A percentile compares a stretch with the other conserved stretches of the same genome.
These are phyloP conservation scores for Cyberlindnera samutprakarnensis DNA, from an alignment of 805 yeast species.

Conservation along the genomic window DNA sequence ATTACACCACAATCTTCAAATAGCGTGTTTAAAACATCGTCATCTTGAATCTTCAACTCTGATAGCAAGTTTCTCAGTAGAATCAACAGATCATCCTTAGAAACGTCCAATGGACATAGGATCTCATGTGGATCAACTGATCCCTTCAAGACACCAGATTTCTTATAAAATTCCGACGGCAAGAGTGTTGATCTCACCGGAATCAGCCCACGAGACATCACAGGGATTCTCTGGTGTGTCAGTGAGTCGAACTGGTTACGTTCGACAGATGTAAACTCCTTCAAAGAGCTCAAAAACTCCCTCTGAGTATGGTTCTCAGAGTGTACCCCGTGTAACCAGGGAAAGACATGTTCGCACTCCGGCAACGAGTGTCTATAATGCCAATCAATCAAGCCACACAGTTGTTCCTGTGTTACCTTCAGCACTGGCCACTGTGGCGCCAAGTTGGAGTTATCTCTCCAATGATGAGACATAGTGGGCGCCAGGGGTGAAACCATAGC, in stretches of 20 bases:
- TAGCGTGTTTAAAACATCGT: constrained; percentile 11
- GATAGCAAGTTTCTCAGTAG: constrained; percentile 15
- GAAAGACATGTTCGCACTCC: constrained; percentile 62
- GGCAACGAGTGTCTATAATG: constrained; percentile 40
- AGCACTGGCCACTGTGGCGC: constrained; percentile 13
- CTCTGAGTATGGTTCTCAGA: constrained; percentile 21
- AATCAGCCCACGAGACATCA: constrained; percentile 15
- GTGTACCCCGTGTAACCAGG: constrained; percentile 76
- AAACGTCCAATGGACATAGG: constrained; percentile 39
- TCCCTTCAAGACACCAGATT: constrained; percentile 44
- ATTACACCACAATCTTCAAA: constrained; percentile 23
- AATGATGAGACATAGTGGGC: constrained; percentile 14
- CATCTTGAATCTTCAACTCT: constrained; percentile 16
- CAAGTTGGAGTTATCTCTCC: constrained; percentile 7
- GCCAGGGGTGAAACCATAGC: constrained; percentile 13
- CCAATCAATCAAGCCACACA: constrained; percentile 13
- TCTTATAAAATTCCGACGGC: constrained; percentile 3
- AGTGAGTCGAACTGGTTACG: constrained; percentile 17
- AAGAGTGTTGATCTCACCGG: constrained; percentile 22
- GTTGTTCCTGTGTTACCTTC: constrained; percentile 13
- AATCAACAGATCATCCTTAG: constrained; percentile 27
- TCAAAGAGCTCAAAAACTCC: constrained; percentile 16
- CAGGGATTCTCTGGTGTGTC: constrained; percentile 15
- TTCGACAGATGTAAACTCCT: constrained; percentile 16
- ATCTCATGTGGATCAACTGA: constrained; percentile 48